phyloP scores from a whole-genome alignment of 2,329 filamentous ascomycete species.

The Fusarium begoniae region DNA sequence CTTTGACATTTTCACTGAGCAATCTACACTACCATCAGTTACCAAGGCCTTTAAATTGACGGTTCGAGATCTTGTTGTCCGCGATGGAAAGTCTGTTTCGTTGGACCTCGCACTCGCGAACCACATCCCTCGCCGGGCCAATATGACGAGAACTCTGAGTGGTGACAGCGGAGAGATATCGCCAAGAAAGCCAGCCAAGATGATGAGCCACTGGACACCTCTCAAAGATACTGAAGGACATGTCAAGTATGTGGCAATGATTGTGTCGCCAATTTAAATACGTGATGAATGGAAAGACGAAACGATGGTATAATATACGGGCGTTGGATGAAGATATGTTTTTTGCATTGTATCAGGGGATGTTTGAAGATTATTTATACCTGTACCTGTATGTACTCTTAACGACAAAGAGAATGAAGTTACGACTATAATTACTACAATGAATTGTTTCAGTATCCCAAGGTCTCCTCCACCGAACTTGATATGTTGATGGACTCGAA shows the following conservation, averaged over 20 bases:
- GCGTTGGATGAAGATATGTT: neutral
- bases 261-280: conserved; percentile 28
- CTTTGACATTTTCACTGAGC: conserved; percentile 63
- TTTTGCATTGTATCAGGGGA: conserved; percentile 14
- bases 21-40: conserved; percentile 54
- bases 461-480: neutral
- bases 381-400: conserved; percentile 28
- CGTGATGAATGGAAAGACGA: neutral
- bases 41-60: conserved; percentile 55
- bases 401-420: conserved; percentile 33
- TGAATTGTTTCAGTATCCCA: neutral
- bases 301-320: neutral
- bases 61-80: conserved; percentile 52
- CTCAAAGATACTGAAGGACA: conserved; percentile 38
- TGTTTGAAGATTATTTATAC: conserved; percentile 19
- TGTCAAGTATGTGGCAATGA: conserved; percentile 41
- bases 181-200: conserved; percentile 34
- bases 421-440: conserved; percentile 19
- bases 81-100: conserved; percentile 49
- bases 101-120: conserved; percentile 44
- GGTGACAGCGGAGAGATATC: conserved; percentile 24
- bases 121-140: conserved; percentile 41
- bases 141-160: conserved; percentile 26
- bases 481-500: neutral
- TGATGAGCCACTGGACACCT: conserved; percentile 45